Percentiles rank a stretch among this genome's conserved stretches.
phyloP scores from a whole-genome alignment of 2,329 filamentous ascomycete genomes.

The Sarocladiaceae sp. region DNA sequence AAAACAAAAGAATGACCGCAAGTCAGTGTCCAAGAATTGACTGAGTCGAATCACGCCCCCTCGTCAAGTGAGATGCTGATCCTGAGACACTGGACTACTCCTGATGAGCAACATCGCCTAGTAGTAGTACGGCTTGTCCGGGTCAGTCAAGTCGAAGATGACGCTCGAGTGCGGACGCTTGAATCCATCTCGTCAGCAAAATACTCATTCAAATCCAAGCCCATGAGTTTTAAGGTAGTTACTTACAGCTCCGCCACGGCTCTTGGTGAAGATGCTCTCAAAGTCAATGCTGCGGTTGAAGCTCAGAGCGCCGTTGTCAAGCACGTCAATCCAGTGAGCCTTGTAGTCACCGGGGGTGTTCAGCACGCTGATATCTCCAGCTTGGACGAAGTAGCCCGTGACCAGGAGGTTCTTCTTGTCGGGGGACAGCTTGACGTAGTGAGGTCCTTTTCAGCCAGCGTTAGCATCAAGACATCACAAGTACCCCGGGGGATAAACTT shows the following conservation, averaged over 20 bases:
- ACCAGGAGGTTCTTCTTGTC: slow-evolving; percentile 59
- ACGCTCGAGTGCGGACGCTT: slow-evolving; percentile 48
- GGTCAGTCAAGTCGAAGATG: slow-evolving; percentile 51
- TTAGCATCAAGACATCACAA: neutral
- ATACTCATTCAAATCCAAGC: neutral
- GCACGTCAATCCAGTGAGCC: slow-evolving; percentile 55
- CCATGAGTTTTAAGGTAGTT: neutral
- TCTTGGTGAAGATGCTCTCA: slow-evolving; percentile 36
- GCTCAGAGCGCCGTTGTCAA: slow-evolving; percentile 44
- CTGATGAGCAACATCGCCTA: slow-evolving; percentile 16
- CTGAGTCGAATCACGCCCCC: no score
- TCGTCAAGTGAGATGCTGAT: no score
- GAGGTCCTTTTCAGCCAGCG: slow-evolving; percentile 32
- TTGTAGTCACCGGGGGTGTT: slow-evolving; percentile 58
- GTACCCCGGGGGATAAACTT: neutral
- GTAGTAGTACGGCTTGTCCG: slow-evolving; percentile 43
- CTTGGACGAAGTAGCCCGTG: slow-evolving; percentile 61
- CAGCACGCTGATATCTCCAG: slow-evolving; percentile 52
- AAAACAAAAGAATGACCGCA: no score
- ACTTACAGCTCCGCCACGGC: slow-evolving; percentile 43
- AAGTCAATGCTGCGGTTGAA: slow-evolving; percentile 59
- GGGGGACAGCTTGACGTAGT: slow-evolving; percentile 58
- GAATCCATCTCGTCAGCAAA: neutral
- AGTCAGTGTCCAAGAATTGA: no score
- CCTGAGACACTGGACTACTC: no score